Conservation (phyloP, 805 yeast genomes). For the Wickerhamiella azymoides region DNA sequence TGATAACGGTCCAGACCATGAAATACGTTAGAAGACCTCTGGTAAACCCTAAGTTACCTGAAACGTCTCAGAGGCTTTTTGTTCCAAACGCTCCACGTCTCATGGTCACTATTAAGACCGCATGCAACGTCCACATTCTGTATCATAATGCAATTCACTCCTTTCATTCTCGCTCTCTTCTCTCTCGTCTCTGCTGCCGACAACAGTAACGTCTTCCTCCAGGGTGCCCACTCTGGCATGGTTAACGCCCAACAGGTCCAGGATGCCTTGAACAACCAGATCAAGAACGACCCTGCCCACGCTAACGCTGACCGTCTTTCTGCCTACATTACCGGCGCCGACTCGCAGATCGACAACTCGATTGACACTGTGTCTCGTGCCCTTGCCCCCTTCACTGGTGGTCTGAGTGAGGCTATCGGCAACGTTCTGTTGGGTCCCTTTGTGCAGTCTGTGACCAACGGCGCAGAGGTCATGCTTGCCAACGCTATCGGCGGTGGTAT, state of each 20-base stretch:
- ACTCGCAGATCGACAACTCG: constrained; percentile 23
- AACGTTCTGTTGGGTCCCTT: constrained; percentile 20
- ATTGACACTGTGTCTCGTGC: constrained; percentile 15
- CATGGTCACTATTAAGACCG: too few species aligned
- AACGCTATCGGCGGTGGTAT: constrained; percentile 16
- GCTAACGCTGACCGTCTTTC: constrained; percentile 11
- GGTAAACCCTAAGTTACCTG: too few species aligned
- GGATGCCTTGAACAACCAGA: constrained; percentile 11
- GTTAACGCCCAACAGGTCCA: constrained; percentile 15
- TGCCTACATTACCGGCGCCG: constrained; percentile 21
- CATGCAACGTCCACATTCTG: too few species aligned
- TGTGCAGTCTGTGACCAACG: constrained; percentile 23
- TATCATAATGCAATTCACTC: constrained; percentile 13
- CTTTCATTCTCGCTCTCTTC: constrained; percentile 13
- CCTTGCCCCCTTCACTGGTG: constrained; percentile 14
- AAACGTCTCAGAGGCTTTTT: too few species aligned
- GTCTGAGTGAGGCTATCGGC: constrained; percentile 14
- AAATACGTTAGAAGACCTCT: too few species aligned
- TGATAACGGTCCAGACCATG: too few species aligned
- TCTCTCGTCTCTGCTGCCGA: constrained; percentile 9
- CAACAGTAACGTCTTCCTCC: constrained; percentile 9
- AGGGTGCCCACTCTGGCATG: constrained; percentile 9
- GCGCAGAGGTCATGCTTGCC: constrained; percentile 22
- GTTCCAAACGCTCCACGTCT: too few species aligned
- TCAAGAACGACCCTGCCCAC: constrained; percentile 9